Evolutionary conservation across 2,329 filamentous ascomycete genomes (phyloP).

Genomic region (Rhynchosporium graminicola): DNA sequence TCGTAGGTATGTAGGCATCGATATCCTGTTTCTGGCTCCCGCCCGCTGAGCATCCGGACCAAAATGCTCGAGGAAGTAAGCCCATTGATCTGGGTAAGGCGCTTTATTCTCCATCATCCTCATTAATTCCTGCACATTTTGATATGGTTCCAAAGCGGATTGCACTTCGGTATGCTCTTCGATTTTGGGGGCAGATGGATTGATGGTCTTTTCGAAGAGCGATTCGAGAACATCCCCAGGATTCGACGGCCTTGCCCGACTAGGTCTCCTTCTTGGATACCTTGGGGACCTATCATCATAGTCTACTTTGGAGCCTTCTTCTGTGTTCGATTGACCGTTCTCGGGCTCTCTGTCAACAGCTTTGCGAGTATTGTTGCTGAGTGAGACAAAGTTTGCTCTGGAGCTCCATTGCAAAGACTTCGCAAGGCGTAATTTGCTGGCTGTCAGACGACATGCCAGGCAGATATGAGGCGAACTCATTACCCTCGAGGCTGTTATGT

Average conservation of each 20-base stretch:
- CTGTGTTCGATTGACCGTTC: constrained; percentile 16
- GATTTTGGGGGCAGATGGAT: constrained; percentile 18
- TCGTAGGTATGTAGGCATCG: constrained; percentile 19
- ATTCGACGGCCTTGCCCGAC: constrained; percentile 10
- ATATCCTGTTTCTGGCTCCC: constrained; percentile 5
- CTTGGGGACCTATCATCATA: background rate
- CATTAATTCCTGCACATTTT: constrained; percentile 34
- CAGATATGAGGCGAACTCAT: constrained; percentile 39
- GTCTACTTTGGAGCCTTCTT: constrained; percentile 14
- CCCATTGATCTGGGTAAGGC: constrained; percentile 35
- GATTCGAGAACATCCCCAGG: constrained; percentile 38
- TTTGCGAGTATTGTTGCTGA: constrained; percentile 26
- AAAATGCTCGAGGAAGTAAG: constrained; percentile 40
- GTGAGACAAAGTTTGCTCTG: constrained; percentile 36
- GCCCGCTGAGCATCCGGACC: constrained; percentile 29
- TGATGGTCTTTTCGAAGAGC: constrained; percentile 38
- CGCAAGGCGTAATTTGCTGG: constrained; percentile 25
- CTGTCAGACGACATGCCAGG: constrained; percentile 35
- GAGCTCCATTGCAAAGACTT: constrained; percentile 29
- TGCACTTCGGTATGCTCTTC: background rate
- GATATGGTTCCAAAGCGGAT: constrained; percentile 34
- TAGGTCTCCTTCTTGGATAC: constrained; percentile 15
- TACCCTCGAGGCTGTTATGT: constrained; percentile 10
- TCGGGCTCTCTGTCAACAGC: constrained; percentile 21
- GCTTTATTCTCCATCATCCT: constrained; percentile 32